Base-by-base conservation (phyloP, 805 yeast genomes). In the Priceomyces castillae region DNA sequence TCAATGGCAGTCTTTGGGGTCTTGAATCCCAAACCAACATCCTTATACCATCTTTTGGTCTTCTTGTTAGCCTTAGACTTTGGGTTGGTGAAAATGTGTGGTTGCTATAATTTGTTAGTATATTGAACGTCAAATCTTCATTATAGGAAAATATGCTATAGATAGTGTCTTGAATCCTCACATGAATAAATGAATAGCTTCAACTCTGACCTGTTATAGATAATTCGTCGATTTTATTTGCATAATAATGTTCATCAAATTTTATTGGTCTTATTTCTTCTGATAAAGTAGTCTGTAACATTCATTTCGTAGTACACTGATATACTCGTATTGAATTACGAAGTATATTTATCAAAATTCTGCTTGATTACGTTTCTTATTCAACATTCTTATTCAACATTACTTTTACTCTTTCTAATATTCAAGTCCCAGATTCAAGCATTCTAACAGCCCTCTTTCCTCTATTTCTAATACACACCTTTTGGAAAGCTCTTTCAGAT, bases 401-500 rank as follows among this genome's bases (percentile, higher is more conserved):
- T n/a, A n/a, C n/a, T n/a, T 22, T 22, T 22, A 22, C 25, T 22
- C 25, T 22, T 28, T 28, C 15, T 28, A 28, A 28, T 12, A 28
- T 28, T 28, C 12, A 11, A 28, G 15, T 10, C 10, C 26, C n/a
- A 28, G 31, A 28, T 28, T 28, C 31, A 28, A 28, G 31, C 10
- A 28, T 28, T 10, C 31, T n/a, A 28, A 28, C 15, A 28, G 31
- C 31, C 5, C n/a, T 28, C 31, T 11, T 28, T 28, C 31, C 5
- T n/a, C 31, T 28, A 28, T 28, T 33, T 33, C 25, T 33, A n/a
- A 45, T 62, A 76, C 95, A 74, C 81, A 88, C 96, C 95, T 94
- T 94, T 85, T 94, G 99, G 96, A 86, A 94, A 90, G 99, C 99
- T 81, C 96, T 92, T 85, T 94, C 99, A 74, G 97, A 86, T 86